Conservation (phyloP, 2,329 filamentous ascomycete genomes). For the Colletotrichum sp. region DNA sequence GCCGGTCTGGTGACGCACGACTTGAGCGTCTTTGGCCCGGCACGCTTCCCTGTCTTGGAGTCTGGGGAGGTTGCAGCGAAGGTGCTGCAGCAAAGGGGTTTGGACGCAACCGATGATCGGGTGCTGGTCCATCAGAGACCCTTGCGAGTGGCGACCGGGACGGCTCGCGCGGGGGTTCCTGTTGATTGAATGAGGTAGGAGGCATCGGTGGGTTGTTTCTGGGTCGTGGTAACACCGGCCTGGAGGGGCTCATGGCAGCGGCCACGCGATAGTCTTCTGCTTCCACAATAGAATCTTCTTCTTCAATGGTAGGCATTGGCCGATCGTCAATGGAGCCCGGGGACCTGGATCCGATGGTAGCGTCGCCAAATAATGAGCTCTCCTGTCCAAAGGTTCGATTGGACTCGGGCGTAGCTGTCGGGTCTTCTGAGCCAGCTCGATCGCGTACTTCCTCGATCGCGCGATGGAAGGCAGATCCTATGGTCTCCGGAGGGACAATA, state of each 20-base stretch:
- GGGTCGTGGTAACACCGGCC: background rate
- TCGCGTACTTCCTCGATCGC: background rate
- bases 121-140: background rate
- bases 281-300: background rate
- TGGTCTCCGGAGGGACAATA: background rate
- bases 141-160: background rate
- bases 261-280: background rate
- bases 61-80: background rate
- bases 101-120: background rate
- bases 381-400: slow-evolving; percentile 18
- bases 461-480: background rate
- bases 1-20: background rate
- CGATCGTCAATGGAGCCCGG: background rate
- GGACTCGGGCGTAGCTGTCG: background rate
- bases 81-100: background rate
- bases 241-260: background rate
- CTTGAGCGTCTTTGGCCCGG: background rate
- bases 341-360: background rate
- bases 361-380: slow-evolving; percentile 15
- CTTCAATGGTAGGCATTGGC: background rate
- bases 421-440: background rate
- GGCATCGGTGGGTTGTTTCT: background rate
- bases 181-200: background rate
- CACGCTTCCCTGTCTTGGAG: background rate
- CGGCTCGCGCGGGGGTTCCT: background rate